Percentiles rank a stretch among this genome's conserved stretches.
Evolutionary conservation across 2,329 filamentous ascomycete genomes (phyloP).

Genomic region (Annulohypoxylon truncatum): DNA sequence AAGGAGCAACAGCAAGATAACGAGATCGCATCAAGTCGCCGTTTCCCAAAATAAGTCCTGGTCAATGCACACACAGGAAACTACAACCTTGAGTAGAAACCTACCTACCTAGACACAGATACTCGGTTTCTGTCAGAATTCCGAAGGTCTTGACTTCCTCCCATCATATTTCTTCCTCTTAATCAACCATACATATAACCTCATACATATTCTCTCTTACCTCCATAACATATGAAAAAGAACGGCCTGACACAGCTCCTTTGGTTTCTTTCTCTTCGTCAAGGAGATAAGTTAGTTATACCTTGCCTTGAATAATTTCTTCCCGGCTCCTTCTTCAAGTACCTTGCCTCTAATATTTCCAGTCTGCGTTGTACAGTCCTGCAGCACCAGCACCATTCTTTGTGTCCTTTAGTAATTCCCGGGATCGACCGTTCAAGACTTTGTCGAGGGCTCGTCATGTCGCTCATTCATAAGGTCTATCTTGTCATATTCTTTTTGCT

Average conservation of each 20-base stretch:
- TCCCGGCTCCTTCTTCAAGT: not conserved
- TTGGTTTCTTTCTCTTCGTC: conserved; percentile 10
- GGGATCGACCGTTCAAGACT: conserved; percentile 3
- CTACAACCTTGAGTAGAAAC: conserved; percentile 14
- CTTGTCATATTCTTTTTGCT: conserved; percentile 20
- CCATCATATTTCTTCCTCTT: conserved; percentile 12
- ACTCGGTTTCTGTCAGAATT: conserved; percentile 15
- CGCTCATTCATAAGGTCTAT: conserved; percentile 7
- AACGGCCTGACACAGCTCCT: not conserved
- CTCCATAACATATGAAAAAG: conserved; percentile 16
- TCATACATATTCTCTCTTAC: conserved; percentile 23
- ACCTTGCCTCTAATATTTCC: conserved; percentile 6
- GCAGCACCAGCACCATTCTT: conserved; percentile 19
- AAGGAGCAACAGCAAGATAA: conserved; percentile 5
- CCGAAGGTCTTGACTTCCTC: conserved; percentile 29
- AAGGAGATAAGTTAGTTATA: conserved; percentile 9
- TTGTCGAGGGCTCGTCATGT: conserved; percentile 24
- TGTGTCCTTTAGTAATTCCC: conserved; percentile 20
- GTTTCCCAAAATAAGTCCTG: conserved; percentile 26
- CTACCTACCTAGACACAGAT: conserved; percentile 5
- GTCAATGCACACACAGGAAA: conserved; percentile 17
- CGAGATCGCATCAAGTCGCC: conserved; percentile 14
- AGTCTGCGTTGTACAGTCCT: conserved; percentile 24
- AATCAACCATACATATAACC: conserved; percentile 16
- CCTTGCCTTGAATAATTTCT: not conserved